Conservation (phyloP, 345 rosid species). For the Limnanthes douglasii region DNA sequence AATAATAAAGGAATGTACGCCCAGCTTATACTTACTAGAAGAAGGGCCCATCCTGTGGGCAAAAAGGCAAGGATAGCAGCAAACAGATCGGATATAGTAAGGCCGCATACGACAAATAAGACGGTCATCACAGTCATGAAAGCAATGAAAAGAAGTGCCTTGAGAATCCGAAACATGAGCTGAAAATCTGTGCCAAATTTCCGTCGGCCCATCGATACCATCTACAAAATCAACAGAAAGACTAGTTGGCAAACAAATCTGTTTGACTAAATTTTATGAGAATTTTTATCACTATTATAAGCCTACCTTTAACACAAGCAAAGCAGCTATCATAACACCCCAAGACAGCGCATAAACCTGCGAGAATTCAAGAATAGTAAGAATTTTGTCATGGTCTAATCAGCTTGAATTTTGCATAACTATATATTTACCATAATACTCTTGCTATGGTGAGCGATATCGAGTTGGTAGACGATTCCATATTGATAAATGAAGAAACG, state of each 20-base stretch:
- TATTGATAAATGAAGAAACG: conserved; percentile 89
- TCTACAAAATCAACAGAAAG: conserved; percentile 18
- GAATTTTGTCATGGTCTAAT: no score
- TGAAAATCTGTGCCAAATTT: conserved; percentile 66
- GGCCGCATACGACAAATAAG: conserved; percentile 48
- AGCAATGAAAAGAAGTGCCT: conserved; percentile 85
- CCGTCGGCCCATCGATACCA: conserved; percentile 77
- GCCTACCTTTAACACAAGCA: conserved; percentile 75
- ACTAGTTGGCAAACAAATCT: conserved; percentile 1
- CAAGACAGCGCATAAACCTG: conserved; percentile 92
- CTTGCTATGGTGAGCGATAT: conserved; percentile 54
- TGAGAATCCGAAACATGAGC: conserved; percentile 88
- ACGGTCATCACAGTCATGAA: conserved; percentile 81
- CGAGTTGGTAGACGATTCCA: conserved; percentile 93
- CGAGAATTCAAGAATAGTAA: no score
- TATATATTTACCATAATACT: conserved; percentile 53
- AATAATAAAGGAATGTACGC: conserved; percentile 3
- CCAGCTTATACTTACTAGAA: conserved; percentile 48
- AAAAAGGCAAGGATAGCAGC: conserved; percentile 69
- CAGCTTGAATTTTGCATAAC: no score
- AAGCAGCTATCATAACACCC: conserved; percentile 46
- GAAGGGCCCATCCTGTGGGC: conserved; percentile 84
- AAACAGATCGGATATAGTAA: conserved; percentile 54
- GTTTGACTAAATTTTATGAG: not conserved
- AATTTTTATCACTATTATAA: no score